phyloP scores from a whole-genome alignment of 2,329 filamentous ascomycete species.

The Apiospora phragmitis region DNA sequence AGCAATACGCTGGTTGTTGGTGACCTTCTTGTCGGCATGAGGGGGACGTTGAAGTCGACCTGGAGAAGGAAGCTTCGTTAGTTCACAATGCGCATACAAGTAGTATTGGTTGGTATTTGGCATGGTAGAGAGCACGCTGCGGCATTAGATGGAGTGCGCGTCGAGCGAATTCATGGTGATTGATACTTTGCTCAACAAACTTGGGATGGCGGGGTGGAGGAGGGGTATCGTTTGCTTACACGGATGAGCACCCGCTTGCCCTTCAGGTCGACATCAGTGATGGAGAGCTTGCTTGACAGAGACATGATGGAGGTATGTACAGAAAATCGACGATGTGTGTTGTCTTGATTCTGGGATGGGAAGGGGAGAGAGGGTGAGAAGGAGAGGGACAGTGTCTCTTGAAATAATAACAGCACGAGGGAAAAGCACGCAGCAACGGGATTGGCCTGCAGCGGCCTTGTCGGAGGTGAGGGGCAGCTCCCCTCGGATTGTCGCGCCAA shows the following conservation, averaged over 20 bases:
- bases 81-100: slow-evolving; percentile 10
- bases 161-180: slow-evolving; percentile 5
- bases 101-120: neutral
- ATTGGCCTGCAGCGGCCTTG: neutral
- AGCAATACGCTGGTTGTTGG: slow-evolving; percentile 97
- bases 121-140: slow-evolving; percentile 10
- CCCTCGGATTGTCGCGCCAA: neutral
- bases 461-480: slow-evolving; percentile 8
- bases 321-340: neutral
- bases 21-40: slow-evolving; percentile 89
- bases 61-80: slow-evolving; percentile 38
- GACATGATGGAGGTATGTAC: slow-evolving; percentile 67
- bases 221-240: slow-evolving; percentile 54
- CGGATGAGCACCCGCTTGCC: slow-evolving; percentile 97
- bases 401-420: neutral
- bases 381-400: neutral
- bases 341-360: neutral
- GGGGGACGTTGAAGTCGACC: slow-evolving; percentile 99
- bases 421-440: neutral
- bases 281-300: slow-evolving; percentile 97
- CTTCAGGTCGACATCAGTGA: slow-evolving; percentile 95
- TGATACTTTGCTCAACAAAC: neutral
- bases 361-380: neutral
- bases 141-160: slow-evolving; percentile 9
- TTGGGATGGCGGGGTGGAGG: slow-evolving; percentile 1